Conservation (phyloP, 2,329 filamentous ascomycete species). For the Ascochyta koolunga region DNA sequence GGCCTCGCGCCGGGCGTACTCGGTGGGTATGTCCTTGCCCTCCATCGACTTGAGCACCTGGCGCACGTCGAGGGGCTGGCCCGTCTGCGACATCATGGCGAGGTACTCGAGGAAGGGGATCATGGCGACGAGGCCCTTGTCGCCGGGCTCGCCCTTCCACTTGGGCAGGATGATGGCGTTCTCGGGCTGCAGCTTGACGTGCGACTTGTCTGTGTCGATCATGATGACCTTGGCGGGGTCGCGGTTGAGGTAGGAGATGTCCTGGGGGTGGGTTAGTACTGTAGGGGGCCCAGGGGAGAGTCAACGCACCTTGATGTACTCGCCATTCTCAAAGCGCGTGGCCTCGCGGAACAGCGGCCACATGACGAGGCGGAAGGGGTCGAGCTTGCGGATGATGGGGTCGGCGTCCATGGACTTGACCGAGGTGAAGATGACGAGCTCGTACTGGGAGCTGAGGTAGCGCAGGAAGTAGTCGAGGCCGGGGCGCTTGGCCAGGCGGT, state of each 20-base stretch:
- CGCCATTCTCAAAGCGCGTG: constrained; percentile 94
- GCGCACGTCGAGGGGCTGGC: constrained; percentile 78
- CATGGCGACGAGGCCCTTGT: constrained; percentile 83
- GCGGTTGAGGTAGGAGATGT: constrained; percentile 96
- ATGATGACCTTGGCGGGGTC: constrained; percentile 95
- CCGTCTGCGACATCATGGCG: constrained; percentile 73
- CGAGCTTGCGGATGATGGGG: constrained; percentile 87
- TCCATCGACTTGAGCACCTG: constrained; percentile 86
- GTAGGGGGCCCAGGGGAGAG: too few species aligned
- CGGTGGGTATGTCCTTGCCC: constrained; percentile 83
- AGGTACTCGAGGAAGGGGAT: constrained; percentile 98
- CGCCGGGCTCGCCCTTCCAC: constrained; percentile 83
- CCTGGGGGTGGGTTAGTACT: constrained; percentile 63
- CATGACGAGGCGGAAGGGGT: constrained; percentile 92
- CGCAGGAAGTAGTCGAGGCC: constrained; percentile 96
- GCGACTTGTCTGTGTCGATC: constrained; percentile 81
- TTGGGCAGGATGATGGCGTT: constrained; percentile 92
- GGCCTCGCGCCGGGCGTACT: constrained; percentile 88
- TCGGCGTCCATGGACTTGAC: constrained; percentile 85
- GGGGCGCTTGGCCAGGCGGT: constrained; percentile 92
- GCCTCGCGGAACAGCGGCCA: constrained; percentile 95
- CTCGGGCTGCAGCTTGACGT: constrained; percentile 90
- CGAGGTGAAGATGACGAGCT: constrained; percentile 93
- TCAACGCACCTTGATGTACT: constrained; percentile 83
- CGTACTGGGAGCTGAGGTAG: constrained; percentile 97